Percentiles rank a stretch among this genome's conserved stretches.
phyloP scores from a whole-genome alignment of 257 asterid genomes.

The Salvia hispanica region DNA sequence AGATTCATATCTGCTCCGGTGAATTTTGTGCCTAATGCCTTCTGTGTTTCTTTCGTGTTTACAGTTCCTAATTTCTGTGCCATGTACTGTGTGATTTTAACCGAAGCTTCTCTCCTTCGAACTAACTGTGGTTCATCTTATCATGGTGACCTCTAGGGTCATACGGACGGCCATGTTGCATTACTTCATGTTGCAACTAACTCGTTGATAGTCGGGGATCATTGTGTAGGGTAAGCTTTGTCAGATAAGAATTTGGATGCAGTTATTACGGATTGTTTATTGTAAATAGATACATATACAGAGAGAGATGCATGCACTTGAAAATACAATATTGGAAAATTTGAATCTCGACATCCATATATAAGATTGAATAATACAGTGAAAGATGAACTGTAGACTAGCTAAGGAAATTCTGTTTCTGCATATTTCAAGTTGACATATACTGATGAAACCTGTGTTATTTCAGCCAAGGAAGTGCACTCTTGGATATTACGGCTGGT shows the following conservation, averaged over 20 bases:
- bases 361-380: neutral
- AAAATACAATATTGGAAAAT: neutral
- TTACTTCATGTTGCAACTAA: conserved; percentile 80
- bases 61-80: neutral
- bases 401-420: conserved; percentile 19
- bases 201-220: conserved; percentile 93
- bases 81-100: neutral
- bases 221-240: conserved; percentile 84
- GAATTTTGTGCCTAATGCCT: conserved; percentile 29
- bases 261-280: conserved; percentile 1
- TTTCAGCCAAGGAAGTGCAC: conserved; percentile 93
- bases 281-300: neutral
- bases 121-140: conserved; percentile 13
- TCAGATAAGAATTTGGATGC: conserved; percentile 9
- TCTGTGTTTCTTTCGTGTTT: conserved; percentile 14
- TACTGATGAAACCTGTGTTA: conserved; percentile 33
- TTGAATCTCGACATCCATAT: neutral
- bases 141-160: conserved; percentile 61
- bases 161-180: conserved; percentile 94
- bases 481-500: conserved; percentile 73
- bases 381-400: conserved; percentile 1
- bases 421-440: conserved; percentile 17
- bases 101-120: conserved; percentile 20
- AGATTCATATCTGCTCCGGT: conserved; percentile 84
- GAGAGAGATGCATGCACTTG: neutral